Base-by-base conservation (phyloP, 805 yeast species). In the Kuraishia borneana region DNA sequence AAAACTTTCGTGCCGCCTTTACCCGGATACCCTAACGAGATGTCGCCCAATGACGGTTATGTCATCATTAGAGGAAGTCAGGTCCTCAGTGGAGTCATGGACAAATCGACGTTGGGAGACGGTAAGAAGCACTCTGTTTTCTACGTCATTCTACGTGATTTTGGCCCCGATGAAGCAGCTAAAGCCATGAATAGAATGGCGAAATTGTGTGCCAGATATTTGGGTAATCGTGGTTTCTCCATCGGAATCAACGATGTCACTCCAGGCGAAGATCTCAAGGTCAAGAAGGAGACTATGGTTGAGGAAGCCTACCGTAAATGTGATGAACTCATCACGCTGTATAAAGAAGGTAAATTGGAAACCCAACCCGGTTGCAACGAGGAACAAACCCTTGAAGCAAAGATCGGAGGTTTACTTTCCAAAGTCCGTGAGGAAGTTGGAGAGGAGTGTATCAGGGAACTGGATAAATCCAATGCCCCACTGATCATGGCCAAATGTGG, bases 281-380 rank as follows among this genome's bases (percentile, higher is more conserved):
- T 61, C 20, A 80, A 72, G 54, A 92, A 92, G 58, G 96, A 88
- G 56, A 67, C 70, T 33, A 73, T 88, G 74, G 96, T 92, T 32
- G 95, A 88, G 54, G 67, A 65, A 42, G 97, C 98, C 0, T 92
- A 92, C 54, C 68, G 70, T 19, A 81, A 83, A 60, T 87, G 96
- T 70, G 96, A 89, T 52, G 92, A 83, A 46, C 69, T 92, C 42
- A 94, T 94, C 63, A 72, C 70, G 36, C 65, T 71, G 39, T 85
- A 73, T 54, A 76, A 80, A 41, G 63, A 75, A 31, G 98, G 98
- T 5, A 83, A 83, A 52, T 70, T 92, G 45, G 98, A 92, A 56
- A 87, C 97, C 2, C 97, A 92, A 55, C 97, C 99, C 0, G 99
- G 99, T 56, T 92, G 98, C 70, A 82, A 92, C 53, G 97, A 89